Conservation (phyloP, 148 eudicot species). For the Chenopodium album region DNA sequence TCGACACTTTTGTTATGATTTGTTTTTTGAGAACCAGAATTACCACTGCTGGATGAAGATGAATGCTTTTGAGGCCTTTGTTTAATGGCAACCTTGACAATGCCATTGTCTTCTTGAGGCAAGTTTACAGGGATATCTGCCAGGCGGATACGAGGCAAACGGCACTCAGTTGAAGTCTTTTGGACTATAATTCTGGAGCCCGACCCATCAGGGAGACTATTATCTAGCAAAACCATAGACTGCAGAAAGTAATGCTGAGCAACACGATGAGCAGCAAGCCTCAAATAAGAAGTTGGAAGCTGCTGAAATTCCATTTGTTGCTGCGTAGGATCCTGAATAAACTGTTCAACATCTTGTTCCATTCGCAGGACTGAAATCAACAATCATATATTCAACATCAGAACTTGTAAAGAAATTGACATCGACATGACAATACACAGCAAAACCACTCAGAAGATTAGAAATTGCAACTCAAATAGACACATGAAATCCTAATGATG, state of each 20-base stretch:
- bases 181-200: constrained; percentile 81
- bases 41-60: constrained; percentile 27
- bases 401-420: not conserved
- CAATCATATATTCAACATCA: constrained; percentile 8
- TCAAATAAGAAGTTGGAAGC: constrained; percentile 90
- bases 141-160: constrained; percentile 75
- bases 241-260: constrained; percentile 96
- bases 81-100: constrained; percentile 82
- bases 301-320: constrained; percentile 95
- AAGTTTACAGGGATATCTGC: constrained; percentile 86
- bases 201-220: constrained; percentile 81
- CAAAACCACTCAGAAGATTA: not conserved
- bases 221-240: constrained; percentile 90
- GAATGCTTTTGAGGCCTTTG: constrained; percentile 85
- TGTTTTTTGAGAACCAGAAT: constrained; percentile 44
- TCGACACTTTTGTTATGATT: constrained; percentile 85
- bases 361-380: constrained; percentile 41
- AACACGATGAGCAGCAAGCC: constrained; percentile 97
- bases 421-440: not conserved
- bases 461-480: not conserved
- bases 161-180: constrained; percentile 65
- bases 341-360: constrained; percentile 92
- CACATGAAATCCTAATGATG: not conserved
- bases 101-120: constrained; percentile 72
- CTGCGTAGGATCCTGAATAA: constrained; percentile 68